Evolutionary conservation across 2,329 filamentous ascomycete genomes (phyloP), one percentile per base, ranked within the genome.

Genomic region (Fusarium temperatum): DNA sequence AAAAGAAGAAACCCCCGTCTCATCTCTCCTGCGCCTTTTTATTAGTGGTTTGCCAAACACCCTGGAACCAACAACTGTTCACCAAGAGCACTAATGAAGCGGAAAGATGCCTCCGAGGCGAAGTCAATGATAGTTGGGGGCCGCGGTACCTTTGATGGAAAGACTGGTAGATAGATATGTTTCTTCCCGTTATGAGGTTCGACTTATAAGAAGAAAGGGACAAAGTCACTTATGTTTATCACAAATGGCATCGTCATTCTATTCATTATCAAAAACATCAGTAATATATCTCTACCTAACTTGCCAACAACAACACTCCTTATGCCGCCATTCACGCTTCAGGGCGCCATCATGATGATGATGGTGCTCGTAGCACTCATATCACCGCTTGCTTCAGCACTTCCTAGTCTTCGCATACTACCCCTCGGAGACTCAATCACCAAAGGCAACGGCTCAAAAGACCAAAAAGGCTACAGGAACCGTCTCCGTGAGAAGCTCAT

Each of bases 371-470:
- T 65, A 26, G 42, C 54, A 55, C 28, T 68, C 28, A 39, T 48
- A 30, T 44, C 24, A 15, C 66, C 66, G 8, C 48, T 50, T 22
- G 47, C 36, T 8, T 39, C 65, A 20, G 66, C 55, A 15, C 48
- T 73, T 14, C 68, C 68, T 3, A 41, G 17, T 26, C 68, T 73
- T n/a, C 68, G 68, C 8, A 68, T 72, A 47, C 45, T 72, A 28
- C 68, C 68, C 15, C 68, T 73, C 4, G 70, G 68, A 59, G 70
- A 73, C n/a, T 73, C 70, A 17, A 73, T 73, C 64, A 73, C 68
- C 28, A 73, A 72, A 28, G 70, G 70, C 10, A 73, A 57, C 22
- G 68, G 68, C 13, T 71, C 68, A 7, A 54, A 38, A n/a, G 70
- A 59, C 26, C 30, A 35, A 12, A 44, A 32, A 5, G 70, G 70